These are phyloP conservation scores for Diaporthe batatas DNA, from an alignment of 2,329 filamentous ascomycete genomes.

Conservation along the genomic window DNA sequence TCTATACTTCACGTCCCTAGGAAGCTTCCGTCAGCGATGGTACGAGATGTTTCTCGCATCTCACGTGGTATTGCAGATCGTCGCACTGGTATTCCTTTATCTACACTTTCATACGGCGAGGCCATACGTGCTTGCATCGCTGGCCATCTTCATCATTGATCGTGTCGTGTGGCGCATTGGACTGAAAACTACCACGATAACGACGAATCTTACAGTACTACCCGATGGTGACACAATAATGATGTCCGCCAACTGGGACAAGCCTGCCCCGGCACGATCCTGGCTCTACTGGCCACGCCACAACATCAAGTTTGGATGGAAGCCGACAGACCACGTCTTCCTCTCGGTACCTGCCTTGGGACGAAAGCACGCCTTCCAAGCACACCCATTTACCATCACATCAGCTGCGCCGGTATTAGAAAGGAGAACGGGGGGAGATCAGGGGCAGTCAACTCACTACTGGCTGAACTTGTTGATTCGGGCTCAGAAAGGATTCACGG, in stretches of 20 bases:
- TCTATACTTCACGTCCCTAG: conserved; percentile 73
- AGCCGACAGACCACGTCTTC: conserved; percentile 74
- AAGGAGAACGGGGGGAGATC: neutral
- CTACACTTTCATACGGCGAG: conserved; percentile 68
- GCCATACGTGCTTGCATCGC: conserved; percentile 65
- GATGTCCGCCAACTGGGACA: conserved; percentile 56
- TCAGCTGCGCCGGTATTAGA: conserved; percentile 63
- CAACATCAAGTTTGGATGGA: conserved; percentile 66
- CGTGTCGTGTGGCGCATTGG: conserved; percentile 68
- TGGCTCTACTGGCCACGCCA: conserved; percentile 44
- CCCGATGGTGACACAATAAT: conserved; percentile 69
- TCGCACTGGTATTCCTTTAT: conserved; percentile 68
- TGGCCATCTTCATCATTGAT: conserved; percentile 70
- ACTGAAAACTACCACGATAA: conserved; percentile 62
- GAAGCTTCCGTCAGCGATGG: conserved; percentile 69
- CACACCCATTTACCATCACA: conserved; percentile 77
- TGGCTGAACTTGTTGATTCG: conserved; percentile 71
- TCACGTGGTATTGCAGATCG: conserved; percentile 70
- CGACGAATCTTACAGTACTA: conserved; percentile 65
- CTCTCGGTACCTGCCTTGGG: conserved; percentile 69
- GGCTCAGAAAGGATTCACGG: conserved; percentile 71
- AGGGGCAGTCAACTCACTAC: conserved; percentile 52
- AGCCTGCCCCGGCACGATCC: conserved; percentile 33
- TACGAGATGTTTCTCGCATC: conserved; percentile 73
- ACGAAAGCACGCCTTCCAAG: conserved; percentile 66